Evolutionary conservation across 1,284 basidiomycete species (phyloP).

Genomic region (Schizopora paradoxa): DNA sequence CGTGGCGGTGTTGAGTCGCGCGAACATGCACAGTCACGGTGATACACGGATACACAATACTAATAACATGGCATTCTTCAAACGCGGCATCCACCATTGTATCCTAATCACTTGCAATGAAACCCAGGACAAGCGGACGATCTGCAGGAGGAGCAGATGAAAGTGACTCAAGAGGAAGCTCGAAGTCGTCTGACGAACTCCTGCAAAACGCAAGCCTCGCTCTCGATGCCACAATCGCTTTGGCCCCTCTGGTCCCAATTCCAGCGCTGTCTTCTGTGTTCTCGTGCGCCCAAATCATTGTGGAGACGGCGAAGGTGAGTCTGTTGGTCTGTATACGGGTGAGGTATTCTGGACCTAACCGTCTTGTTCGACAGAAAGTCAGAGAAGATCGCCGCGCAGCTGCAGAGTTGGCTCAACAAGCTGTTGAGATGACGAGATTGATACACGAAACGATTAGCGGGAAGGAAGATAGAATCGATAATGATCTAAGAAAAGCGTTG

Average conservation of each 20-base stretch:
- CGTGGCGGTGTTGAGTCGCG: too few species aligned
- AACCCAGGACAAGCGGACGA: too few species aligned
- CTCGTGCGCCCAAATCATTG: constrained; percentile 3
- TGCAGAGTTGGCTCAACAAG: constrained; percentile 9
- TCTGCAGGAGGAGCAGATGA: too few species aligned
- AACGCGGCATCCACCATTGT: too few species aligned
- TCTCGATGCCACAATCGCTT: constrained; percentile 1
- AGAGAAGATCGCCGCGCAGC: constrained; percentile 2
- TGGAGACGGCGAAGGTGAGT: constrained; percentile 6
- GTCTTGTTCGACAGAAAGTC: constrained; percentile 10
- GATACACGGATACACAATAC: too few species aligned
- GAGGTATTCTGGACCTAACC: too few species aligned
- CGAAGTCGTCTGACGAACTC: too few species aligned
- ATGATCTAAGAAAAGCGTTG: constrained; percentile 5
- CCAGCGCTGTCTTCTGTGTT: constrained; percentile 7
- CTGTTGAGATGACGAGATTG: constrained; percentile 3
- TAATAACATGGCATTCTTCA: too few species aligned
- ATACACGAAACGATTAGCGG: constrained; percentile 4
- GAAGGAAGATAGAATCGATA: constrained; percentile 9
- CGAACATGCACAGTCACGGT: too few species aligned
- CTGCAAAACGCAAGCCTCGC: constrained; percentile 5
- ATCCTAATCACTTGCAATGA: too few species aligned
- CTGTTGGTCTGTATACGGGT: neutral
- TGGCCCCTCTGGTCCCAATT: constrained; percentile 5
- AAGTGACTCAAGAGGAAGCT: too few species aligned